Evolutionary conservation across 2,329 filamentous ascomycete species (phyloP).

Genomic region (Exophiala sp.): DNA sequence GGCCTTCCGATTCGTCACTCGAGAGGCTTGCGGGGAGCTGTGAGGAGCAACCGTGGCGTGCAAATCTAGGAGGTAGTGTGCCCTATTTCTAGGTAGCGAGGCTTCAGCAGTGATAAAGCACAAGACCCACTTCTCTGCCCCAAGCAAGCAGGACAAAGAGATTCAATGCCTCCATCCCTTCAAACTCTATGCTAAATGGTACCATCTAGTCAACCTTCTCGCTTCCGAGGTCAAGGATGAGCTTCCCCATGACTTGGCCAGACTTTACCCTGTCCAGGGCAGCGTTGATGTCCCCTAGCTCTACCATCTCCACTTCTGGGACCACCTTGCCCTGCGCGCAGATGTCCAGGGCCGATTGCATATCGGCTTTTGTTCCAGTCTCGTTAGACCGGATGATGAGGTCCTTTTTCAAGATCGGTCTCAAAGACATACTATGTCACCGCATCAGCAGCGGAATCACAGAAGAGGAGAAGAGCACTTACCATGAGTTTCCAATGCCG

Average conservation of each 20-base stretch:
- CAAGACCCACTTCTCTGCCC: no score
- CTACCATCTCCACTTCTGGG: slow-evolving; percentile 8
- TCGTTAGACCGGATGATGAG: slow-evolving; percentile 8
- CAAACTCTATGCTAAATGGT: background rate
- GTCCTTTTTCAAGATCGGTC: slow-evolving; percentile 7
- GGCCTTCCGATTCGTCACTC: no score
- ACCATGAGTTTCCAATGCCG: slow-evolving; percentile 9
- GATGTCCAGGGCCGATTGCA: slow-evolving; percentile 1
- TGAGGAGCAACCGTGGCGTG: no score
- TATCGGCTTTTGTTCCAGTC: slow-evolving; percentile 9
- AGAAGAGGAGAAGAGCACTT: background rate
- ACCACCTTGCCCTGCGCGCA: slow-evolving; percentile 4
- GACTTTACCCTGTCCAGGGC: slow-evolving; percentile 5
- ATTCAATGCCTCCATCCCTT: no score
- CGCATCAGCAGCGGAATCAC: background rate
- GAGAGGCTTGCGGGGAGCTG: no score
- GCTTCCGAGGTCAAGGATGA: background rate
- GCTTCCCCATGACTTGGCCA: slow-evolving; percentile 10
- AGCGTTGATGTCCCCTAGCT: slow-evolving; percentile 1
- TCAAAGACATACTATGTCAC: slow-evolving; percentile 3
- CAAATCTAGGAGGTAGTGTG: no score
- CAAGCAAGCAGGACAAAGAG: no score
- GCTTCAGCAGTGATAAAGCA: no score
- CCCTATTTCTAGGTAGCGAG: no score
- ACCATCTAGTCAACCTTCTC: background rate